Conservation (phyloP, 2,329 filamentous ascomycete species). For the Aureobasidium sp. region DNA sequence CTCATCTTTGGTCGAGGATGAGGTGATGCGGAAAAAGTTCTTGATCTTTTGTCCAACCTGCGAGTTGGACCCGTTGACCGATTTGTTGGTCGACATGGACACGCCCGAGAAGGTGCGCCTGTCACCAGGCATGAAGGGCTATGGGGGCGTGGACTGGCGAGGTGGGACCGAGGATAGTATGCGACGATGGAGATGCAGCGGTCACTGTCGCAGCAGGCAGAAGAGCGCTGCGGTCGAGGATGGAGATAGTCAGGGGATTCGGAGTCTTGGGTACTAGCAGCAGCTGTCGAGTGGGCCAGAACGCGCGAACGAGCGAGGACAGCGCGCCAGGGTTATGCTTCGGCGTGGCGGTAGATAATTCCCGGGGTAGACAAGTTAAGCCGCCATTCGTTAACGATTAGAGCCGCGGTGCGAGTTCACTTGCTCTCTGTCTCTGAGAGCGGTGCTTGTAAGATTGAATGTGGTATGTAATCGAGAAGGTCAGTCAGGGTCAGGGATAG, state of each 20-base stretch:
- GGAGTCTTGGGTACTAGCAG: not conserved
- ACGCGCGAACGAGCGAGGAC: conserved; percentile 6
- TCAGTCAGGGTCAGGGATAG: not conserved
- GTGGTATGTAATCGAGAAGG: not conserved
- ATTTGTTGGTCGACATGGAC: conserved; percentile 34
- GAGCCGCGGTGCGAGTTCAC: not conserved
- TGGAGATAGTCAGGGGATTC: not conserved
- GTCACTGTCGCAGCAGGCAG: conserved; percentile 3
- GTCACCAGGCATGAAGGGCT: conserved; percentile 28
- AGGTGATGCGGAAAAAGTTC: conserved; percentile 60
- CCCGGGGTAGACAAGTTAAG: not conserved
- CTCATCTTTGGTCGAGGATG: conserved; percentile 33
- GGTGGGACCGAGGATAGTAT: not conserved
- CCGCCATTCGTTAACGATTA: not conserved
- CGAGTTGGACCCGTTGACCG: conserved; percentile 39
- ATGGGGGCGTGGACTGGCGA: not conserved
- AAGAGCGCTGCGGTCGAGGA: not conserved
- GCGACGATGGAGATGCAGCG: not conserved
- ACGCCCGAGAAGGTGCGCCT: conserved; percentile 42
- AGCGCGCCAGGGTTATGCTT: conserved; percentile 9
- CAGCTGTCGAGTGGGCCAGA: conserved; percentile 3
- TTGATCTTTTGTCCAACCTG: conserved; percentile 57
- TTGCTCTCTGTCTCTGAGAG: not conserved
- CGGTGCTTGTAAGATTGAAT: not conserved
- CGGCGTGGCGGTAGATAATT: conserved; percentile 1